These are phyloP conservation scores for Sordariomycetes sp. DNA, from an alignment of 2,329 filamentous ascomycete genomes.

Conservation along the genomic window DNA sequence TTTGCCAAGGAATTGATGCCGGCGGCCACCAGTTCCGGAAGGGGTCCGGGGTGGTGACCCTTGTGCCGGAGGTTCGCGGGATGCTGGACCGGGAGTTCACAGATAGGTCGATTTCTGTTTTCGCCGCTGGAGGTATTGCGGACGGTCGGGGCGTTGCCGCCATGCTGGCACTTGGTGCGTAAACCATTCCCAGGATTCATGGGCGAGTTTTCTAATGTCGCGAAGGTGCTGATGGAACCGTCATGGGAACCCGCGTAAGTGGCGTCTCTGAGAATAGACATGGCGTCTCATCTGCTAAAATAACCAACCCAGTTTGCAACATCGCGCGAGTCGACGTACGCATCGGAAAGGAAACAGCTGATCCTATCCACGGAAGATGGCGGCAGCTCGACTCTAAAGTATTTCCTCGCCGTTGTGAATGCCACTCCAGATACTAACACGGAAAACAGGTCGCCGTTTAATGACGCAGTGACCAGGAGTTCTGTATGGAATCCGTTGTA, in stretches of 20 bases:
- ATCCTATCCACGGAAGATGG: background rate
- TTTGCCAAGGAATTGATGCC: background rate
- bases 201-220: background rate
- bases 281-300: background rate
- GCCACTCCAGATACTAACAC: background rate
- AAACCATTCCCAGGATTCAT: background rate
- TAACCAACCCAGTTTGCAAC: background rate
- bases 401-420: background rate
- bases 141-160: background rate
- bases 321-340: background rate
- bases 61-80: background rate
- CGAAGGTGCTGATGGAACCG: background rate
- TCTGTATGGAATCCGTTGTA: background rate
- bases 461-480: background rate
- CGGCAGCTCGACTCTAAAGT: background rate
- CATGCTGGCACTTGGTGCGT: background rate
- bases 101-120: background rate
- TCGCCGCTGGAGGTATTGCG: background rate
- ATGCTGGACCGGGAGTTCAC: background rate
- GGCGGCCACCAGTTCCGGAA: background rate
- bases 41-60: background rate
- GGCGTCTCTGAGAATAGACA: background rate
- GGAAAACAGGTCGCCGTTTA: background rate
- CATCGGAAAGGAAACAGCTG: background rate
- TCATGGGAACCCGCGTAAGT: background rate